Conservation (phyloP, 257 asterid species). For the Fraxinus pennsylvanica region DNA sequence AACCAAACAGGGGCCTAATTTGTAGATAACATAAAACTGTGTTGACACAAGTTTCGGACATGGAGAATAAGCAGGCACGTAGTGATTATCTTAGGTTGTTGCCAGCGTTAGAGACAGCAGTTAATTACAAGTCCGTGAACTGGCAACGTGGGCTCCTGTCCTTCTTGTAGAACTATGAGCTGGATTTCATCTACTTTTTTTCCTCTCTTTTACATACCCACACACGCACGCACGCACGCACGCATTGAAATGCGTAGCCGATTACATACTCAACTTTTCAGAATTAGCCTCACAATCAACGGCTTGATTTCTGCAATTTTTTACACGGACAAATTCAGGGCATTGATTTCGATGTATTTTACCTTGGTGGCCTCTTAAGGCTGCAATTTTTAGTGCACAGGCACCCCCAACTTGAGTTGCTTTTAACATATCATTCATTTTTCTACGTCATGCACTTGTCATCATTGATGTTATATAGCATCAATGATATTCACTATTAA, state of each 20-base stretch:
- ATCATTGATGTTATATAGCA: too few relatives aligned
- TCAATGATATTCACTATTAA: too few relatives aligned
- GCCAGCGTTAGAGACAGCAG: conserved; percentile 58
- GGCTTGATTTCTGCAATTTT: not conserved
- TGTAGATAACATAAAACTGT: not conserved
- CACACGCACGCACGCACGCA: too few relatives aligned
- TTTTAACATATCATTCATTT: not conserved
- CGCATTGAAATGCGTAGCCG: not conserved
- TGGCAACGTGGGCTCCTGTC: conserved; percentile 54
- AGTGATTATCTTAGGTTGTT: conserved; percentile 36
- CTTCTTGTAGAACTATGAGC: conserved; percentile 47
- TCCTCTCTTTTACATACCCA: too few relatives aligned
- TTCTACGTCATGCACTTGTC: too few relatives aligned
- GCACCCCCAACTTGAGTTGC: conserved; percentile 17
- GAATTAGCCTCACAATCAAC: not conserved
- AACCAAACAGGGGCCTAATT: too few relatives aligned
- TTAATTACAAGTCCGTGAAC: conserved; percentile 41
- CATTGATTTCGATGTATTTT: not conserved
- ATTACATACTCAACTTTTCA: too few relatives aligned
- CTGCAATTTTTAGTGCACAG: conserved; percentile 16
- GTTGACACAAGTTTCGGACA: not conserved
- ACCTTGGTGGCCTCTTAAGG: conserved; percentile 11
- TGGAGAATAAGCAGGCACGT: not conserved
- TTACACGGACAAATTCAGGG: not conserved
- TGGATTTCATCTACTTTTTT: conserved; percentile 37